phyloP scores from a whole-genome alignment of 148 eudicot species.

The Vaccinium corymbosum region DNA sequence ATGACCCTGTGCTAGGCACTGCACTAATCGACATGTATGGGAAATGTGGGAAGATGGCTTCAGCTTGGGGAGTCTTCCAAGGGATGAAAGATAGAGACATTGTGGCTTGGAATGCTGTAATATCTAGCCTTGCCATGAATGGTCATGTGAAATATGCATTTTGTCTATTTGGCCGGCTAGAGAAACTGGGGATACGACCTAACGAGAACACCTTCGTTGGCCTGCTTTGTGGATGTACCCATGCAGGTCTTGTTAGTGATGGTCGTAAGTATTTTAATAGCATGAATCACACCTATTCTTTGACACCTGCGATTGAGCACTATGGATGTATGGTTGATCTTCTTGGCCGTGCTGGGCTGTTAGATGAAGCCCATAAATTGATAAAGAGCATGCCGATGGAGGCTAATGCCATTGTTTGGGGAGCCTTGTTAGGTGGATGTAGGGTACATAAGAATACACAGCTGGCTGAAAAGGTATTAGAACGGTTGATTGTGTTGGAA shows the following conservation, averaged over 20 bases:
- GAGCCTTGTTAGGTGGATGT: conserved; percentile 17
- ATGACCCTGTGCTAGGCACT: conserved; percentile 8
- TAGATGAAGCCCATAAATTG: conserved; percentile 14
- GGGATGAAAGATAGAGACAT: conserved; percentile 10
- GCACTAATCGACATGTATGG: conserved; percentile 13
- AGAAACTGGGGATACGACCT: conserved; percentile 8
- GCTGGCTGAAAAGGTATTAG: conserved; percentile 5
- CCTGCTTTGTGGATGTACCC: conserved; percentile 16
- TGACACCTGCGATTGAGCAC: conserved; percentile 15
- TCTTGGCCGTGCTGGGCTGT: conserved; percentile 18
- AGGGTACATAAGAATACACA: conserved; percentile 12
- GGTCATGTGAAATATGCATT: conserved; percentile 13
- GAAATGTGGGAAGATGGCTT: conserved; percentile 19
- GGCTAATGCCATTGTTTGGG: conserved; percentile 20
- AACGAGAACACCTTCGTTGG: conserved; percentile 11
- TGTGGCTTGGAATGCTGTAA: conserved; percentile 16
- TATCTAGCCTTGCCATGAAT: conserved; percentile 17
- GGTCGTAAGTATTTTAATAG: conserved; percentile 12
- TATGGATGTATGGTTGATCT: conserved; percentile 19
- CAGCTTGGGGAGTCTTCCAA: conserved; percentile 15
- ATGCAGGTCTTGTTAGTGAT: conserved; percentile 13
- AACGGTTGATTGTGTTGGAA: conserved; percentile 13
- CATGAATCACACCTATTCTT: conserved; percentile 13
- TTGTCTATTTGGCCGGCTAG: conserved; percentile 7
- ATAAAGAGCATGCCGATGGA: conserved; percentile 10